These are phyloP conservation scores for Sistotremastrum niveocremeum DNA, from an alignment of 768 basidiomycete genomes.

Conservation along the genomic window DNA sequence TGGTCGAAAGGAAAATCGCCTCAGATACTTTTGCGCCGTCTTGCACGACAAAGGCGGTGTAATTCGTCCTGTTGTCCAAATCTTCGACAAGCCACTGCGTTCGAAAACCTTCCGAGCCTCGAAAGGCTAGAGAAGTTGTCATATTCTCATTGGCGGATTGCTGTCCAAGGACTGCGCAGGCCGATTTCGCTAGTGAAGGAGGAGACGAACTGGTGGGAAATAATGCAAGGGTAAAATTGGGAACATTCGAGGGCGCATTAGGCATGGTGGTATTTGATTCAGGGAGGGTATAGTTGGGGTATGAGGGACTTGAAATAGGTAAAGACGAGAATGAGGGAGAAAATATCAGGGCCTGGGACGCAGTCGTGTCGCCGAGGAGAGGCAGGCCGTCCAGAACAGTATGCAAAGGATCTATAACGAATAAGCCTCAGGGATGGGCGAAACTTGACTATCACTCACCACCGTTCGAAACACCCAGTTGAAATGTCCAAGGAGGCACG, in stretches of 20 bases:
- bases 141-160: constrained; percentile 14
- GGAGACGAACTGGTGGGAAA: constrained; percentile 30
- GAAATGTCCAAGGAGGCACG: constrained; percentile 30
- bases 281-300: constrained; percentile 68
- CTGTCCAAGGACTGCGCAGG: constrained; percentile 18
- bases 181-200: constrained; percentile 15
- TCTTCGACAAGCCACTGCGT: constrained; percentile 53
- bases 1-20: constrained; percentile 62
- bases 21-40: constrained; percentile 43
- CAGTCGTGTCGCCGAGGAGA: constrained; percentile 59
- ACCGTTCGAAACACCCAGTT: constrained; percentile 41
- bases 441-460: constrained; percentile 15
- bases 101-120: constrained; percentile 46
- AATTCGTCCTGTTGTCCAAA: constrained; percentile 55
- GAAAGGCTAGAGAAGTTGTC: constrained; percentile 37
- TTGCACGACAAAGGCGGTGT: constrained; percentile 57
- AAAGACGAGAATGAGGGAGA: constrained; percentile 36
- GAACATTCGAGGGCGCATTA: constrained; percentile 24
- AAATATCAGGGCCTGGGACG: constrained; percentile 59
- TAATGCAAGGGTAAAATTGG: constrained; percentile 44
- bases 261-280: constrained; percentile 37
- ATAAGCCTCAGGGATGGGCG: not conserved
- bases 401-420: constrained; percentile 35
- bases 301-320: constrained; percentile 27
- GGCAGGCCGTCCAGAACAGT: constrained; percentile 29